Evolutionary conservation across 306 rosid species (phyloP), one percentile per base, ranked within the genome.

Genomic region (Rubus parviflorus): DNA sequence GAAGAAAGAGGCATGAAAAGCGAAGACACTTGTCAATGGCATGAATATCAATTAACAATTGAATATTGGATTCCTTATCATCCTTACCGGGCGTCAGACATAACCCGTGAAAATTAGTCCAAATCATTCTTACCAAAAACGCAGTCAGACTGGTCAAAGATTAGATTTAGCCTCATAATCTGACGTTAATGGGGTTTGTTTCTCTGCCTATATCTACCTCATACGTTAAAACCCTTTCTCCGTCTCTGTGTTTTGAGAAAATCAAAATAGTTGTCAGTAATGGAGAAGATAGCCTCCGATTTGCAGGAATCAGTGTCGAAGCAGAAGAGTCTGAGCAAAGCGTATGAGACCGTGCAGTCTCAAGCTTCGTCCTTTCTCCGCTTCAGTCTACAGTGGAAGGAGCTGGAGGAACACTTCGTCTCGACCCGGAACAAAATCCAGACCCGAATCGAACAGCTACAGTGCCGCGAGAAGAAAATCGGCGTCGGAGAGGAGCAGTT

Each of bases 281-380:
- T 73, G 77, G 77, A 41, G 43, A 30, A 73, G 4, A 57, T 35
- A 3, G 54, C 7, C 19, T 56, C 35, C 2, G 42, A 14, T 7
- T 56, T 40, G 51, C 13, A 57, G 35, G 41, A 56, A 15, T 40
- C 53, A 1, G 53, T 40, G 42, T 7, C 30, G 48, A n/a, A 19
- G 38, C 66, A 72, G 66, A 56, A 66, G 16, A 53, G 41, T 4
- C 8, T 72, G 7, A 8, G 5, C 23, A 62, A 14, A 15, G n/a
- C 43, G 0, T 6, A 30, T 0, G 68, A 62, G 68, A 3, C 71
- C 43, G 30, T 86, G 20, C 78, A 80, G 4, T 30, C 79, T 5
- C 75, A 85, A 56, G 82, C 88, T 62, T 76, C 82, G 11, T 68
- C 82, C 0, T 15, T 77, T 53, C n/a, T 79, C 30, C 22, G 5